phyloP scores from a whole-genome alignment of 2,329 filamentous ascomycete genomes.

The Ophiostoma fasciatum region DNA sequence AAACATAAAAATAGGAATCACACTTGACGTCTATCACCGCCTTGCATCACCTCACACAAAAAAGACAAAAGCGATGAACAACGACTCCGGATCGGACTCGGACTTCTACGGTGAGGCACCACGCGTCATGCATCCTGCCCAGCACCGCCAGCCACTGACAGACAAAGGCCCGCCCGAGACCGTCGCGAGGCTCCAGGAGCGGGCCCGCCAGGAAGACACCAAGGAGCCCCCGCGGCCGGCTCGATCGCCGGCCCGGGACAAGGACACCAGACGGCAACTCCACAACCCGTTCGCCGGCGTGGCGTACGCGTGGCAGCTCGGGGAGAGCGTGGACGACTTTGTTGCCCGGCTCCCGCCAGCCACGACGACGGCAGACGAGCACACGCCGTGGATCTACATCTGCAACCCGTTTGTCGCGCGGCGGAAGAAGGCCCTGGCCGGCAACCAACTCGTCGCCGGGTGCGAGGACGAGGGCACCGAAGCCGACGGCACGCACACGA shows the following conservation, averaged over 20 bases:
- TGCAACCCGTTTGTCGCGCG: constrained; percentile 43
- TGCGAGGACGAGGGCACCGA: constrained; percentile 35
- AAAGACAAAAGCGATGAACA: not conserved
- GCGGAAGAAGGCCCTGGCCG: constrained; percentile 18
- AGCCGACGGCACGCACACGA: constrained; percentile 29
- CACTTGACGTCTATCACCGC: too few relatives aligned
- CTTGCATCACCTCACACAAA: not conserved
- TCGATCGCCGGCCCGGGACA: too few relatives aligned
- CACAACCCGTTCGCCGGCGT: constrained; percentile 46
- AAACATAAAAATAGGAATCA: too few relatives aligned
- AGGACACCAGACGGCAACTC: constrained; percentile 18
- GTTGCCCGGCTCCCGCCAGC: constrained; percentile 52
- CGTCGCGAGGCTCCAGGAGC: constrained; percentile 30
- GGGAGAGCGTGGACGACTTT: constrained; percentile 30
- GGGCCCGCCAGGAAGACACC: too few relatives aligned
- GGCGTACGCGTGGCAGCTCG: constrained; percentile 39
- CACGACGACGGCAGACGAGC: constrained; percentile 32
- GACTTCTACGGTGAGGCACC: constrained; percentile 38
- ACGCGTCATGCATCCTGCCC: too few relatives aligned
- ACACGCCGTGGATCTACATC: constrained; percentile 57
- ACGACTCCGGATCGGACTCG: constrained; percentile 33
- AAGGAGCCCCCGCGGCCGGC: too few relatives aligned
- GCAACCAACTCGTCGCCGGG: constrained; percentile 24
- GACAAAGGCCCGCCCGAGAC: constrained; percentile 38
- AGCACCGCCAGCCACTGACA: too few relatives aligned